Evolutionary conservation across 768 basidiomycete species (phyloP), one percentile per base, ranked within the genome.

Genomic region (Tricholoma sp.): DNA sequence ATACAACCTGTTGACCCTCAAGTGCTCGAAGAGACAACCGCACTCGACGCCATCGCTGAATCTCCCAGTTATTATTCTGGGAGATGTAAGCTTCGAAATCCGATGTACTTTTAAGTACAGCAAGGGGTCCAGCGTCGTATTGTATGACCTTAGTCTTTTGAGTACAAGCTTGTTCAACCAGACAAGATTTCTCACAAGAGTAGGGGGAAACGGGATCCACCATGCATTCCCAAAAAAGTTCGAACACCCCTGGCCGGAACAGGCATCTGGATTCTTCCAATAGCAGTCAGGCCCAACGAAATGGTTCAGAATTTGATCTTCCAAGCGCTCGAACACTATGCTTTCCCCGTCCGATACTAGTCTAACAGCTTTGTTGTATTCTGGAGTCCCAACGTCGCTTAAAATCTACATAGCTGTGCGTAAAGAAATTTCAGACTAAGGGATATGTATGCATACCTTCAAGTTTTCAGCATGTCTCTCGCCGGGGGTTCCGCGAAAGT

Each of bases 181-280:
- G 12, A 29, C 41, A 2, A 57, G 18, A n/a, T 19, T 18, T 75
- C 76, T 54, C 61, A 84, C 85, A 54, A 88, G 71, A 0, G 85
- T 82, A 0, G 88, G 86, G 0, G 89, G 89, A 63, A 92, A 91
- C 3, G 89, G 88, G 27, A 89, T 78, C 80, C 86, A 85, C 85
- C 88, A 90, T 8, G 87, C 82, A 59, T 88, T 86, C 8, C 89
- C 89, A 65, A 90, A 92, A 66, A 73, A 82, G 43, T 75, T 78
- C 3, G 72, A 74, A 55, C 79, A 75, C 0, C 74, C 71, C 0
- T 72, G 68, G 4, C 64, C 61, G 3, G 64, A 50, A 3, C 60
- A 57, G 3, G 68, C 64, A 2, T 63, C 63, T 10, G 75, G 71
- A 50, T 70, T 66, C 59, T 75, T 80, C 84, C 84, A 92, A 66